phyloP scores from a whole-genome alignment of 176 grass and related monocot species.

The Oryza glumipatula region DNA sequence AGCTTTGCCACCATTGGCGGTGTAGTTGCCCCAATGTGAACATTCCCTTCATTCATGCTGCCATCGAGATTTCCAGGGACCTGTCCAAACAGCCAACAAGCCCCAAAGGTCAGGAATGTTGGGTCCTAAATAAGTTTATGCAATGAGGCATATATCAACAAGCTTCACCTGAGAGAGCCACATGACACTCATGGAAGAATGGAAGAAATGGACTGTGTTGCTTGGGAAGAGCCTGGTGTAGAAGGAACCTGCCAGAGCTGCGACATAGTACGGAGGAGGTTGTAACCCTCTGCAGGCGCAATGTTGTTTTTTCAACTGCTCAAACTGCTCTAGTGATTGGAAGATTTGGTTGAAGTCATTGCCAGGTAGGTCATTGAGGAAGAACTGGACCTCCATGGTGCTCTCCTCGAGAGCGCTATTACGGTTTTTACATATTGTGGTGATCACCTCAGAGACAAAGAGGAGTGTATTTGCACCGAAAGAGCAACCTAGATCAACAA shows the following conservation, averaged over 20 bases:
- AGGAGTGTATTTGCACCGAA: background rate
- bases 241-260: conserved; percentile 30
- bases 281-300: background rate
- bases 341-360: background rate
- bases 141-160: too few relatives aligned
- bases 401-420: background rate
- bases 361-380: background rate
- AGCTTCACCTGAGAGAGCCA: conserved; percentile 19
- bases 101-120: background rate
- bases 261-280: conserved; percentile 27
- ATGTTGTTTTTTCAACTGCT: background rate
- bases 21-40: conserved; percentile 39
- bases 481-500: background rate
- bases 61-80: conserved; percentile 34
- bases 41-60: conserved; percentile 29
- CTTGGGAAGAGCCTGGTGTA: conserved; percentile 40
- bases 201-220: conserved; percentile 6
- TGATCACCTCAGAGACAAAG: background rate
- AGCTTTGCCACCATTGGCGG: conserved; percentile 17
- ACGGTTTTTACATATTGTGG: too few relatives aligned
- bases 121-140: background rate
- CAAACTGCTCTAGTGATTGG: background rate
- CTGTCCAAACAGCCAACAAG: background rate
- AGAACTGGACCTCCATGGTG: background rate
- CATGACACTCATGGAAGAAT: conserved; percentile 22